Conservation (phyloP, 1,284 basidiomycete species). For the Marasmius oreades region DNA sequence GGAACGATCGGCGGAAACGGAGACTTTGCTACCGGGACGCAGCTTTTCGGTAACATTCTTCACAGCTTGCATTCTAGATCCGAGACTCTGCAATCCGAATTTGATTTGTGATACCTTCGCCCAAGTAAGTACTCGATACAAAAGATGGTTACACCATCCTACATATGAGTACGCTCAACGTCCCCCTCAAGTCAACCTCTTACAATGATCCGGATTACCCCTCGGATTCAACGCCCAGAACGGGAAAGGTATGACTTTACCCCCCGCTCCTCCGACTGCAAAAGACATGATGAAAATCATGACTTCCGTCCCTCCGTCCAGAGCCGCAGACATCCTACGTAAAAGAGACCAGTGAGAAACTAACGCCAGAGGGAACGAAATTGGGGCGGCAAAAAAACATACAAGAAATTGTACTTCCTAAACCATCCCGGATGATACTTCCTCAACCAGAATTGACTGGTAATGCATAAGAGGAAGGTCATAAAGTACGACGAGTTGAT, state of each 20-base stretch:
- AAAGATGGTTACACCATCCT: too few relatives aligned
- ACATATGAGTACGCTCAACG: too few relatives aligned
- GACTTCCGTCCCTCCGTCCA: constrained; percentile 49
- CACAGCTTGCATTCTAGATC: too few relatives aligned
- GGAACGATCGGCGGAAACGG: too few relatives aligned
- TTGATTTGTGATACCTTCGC: too few relatives aligned
- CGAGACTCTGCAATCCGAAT: too few relatives aligned
- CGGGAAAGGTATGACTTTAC: constrained; percentile 41
- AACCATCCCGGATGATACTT: constrained; percentile 43
- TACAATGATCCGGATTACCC: constrained; percentile 34
- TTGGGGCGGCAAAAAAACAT: neutral
- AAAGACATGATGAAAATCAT: constrained; percentile 57
- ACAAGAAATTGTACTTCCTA: constrained; percentile 57
- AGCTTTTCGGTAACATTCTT: too few relatives aligned
- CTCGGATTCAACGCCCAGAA: constrained; percentile 35
- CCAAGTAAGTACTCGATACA: too few relatives aligned
- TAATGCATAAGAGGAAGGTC: constrained; percentile 47
- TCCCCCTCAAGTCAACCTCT: constrained; percentile 27
- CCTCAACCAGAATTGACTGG: constrained; percentile 27
- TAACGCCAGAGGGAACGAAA: neutral
- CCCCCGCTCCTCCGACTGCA: constrained; percentile 54
- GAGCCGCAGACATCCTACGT: constrained; percentile 38
- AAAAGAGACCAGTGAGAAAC: neutral
- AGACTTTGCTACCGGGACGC: too few relatives aligned
- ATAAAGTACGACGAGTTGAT: constrained; percentile 54